Conservation (phyloP, 1,284 basidiomycete species). For the Puccinia coronata region DNA sequence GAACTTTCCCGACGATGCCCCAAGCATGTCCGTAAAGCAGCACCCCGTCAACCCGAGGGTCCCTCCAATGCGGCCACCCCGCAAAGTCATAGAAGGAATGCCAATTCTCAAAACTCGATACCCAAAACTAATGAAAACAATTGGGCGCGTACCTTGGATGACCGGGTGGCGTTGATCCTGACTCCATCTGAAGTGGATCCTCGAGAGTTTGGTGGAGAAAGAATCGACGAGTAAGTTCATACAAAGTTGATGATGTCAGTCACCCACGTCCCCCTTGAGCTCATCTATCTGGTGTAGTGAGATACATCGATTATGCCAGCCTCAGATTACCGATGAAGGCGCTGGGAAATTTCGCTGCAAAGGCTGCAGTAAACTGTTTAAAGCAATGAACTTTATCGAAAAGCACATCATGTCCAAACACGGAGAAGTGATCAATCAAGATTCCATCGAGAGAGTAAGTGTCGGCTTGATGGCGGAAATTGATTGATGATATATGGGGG, state of each 20-base stretch:
- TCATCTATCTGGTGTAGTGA: conserved; percentile 64
- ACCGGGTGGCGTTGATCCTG: conserved; percentile 75
- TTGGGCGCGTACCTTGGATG: conserved; percentile 82
- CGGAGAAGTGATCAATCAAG: conserved; percentile 53
- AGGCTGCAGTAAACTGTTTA: conserved; percentile 91
- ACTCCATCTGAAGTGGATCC: conserved; percentile 76
- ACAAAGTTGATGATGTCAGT: conserved; percentile 5
- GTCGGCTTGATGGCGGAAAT: neutral
- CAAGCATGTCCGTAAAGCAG: conserved; percentile 70
- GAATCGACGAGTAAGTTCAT: conserved; percentile 77
- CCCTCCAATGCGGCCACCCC: conserved; percentile 63
- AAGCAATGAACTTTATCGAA: conserved; percentile 88
- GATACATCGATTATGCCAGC: conserved; percentile 71
- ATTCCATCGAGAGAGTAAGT: conserved; percentile 52
- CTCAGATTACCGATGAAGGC: conserved; percentile 87
- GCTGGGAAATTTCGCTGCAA: conserved; percentile 93
- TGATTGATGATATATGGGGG: too few relatives aligned
- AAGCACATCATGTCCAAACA: conserved; percentile 63
- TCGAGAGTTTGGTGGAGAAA: conserved; percentile 81
- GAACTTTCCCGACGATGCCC: conserved; percentile 91
- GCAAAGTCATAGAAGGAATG: conserved; percentile 64
- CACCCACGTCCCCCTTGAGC: conserved; percentile 9
- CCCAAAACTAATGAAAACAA: conserved; percentile 64
- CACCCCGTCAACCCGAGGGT: neutral
- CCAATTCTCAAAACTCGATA: conserved; percentile 53